These are phyloP conservation scores for Naumovozyma dairenensis DNA, from an alignment of 805 yeast genomes.

Conservation along the genomic window DNA sequence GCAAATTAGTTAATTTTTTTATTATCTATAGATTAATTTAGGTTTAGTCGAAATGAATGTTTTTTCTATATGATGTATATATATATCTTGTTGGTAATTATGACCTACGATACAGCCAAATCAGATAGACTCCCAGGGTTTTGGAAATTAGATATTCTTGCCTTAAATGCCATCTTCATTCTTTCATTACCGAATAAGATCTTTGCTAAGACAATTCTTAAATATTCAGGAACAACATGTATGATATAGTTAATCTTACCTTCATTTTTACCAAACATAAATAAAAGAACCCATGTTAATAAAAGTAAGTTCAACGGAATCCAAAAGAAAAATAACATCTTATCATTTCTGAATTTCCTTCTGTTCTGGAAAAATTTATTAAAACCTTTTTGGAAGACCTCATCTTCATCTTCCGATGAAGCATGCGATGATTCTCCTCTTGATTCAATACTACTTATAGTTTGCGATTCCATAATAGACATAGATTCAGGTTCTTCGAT, in stretches of 20 bases:
- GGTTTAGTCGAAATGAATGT: not conserved
- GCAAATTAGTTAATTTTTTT: no score
- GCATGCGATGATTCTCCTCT: constrained; percentile 17
- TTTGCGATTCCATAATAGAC: no score
- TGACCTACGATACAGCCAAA: constrained; percentile 3
- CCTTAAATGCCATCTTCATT: constrained; percentile 35
- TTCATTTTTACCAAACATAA: constrained; percentile 30
- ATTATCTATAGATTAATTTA: not conserved
- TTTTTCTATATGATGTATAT: no score
- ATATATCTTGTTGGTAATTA: not conserved
- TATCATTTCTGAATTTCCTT: constrained; percentile 53
- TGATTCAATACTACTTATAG: not conserved
- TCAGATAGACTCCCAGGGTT: constrained; percentile 12
- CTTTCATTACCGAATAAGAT: constrained; percentile 45
- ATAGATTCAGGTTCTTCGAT: no score
- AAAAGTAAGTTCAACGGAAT: constrained; percentile 60
- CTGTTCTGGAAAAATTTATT: constrained; percentile 35
- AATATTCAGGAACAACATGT: constrained; percentile 30
- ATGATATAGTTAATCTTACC: constrained; percentile 22
- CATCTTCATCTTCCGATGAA: constrained; percentile 28
- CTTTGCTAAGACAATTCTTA: constrained; percentile 38
- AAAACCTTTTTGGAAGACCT: constrained; percentile 28
- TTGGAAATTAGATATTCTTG: constrained; percentile 23
- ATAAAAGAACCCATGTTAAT: constrained; percentile 36
- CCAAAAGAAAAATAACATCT: constrained; percentile 86